Evolutionary conservation across 1,284 basidiomycete species (phyloP), one percentile per base, ranked within the genome.

Genomic region (Trichosporon inkin): DNA sequence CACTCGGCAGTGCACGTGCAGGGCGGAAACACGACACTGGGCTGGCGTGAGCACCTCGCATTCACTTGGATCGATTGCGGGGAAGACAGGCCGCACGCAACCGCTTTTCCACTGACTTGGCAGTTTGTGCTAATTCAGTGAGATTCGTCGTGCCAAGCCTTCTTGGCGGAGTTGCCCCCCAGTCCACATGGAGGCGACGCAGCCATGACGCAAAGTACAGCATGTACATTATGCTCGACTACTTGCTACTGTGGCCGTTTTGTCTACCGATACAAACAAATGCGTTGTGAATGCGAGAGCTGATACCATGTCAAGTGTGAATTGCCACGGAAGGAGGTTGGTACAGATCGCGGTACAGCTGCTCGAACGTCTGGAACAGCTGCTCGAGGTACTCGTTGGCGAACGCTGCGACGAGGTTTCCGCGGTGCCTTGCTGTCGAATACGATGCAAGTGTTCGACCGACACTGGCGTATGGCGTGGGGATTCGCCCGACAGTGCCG

Each of bases 401-500:
- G n/a, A 53, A 37, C 34, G 28, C 14, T 11, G 34, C 35, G 1
- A n/a, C 34, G 11, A 37, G 19, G 19, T 36, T 37, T 13, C 14
- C 19, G 17, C 34, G 51, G 13, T 53, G 17, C 20, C 35, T 14
- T 6, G 34, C 35, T 11, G 6, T 37, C 51, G 35, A 22, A 34
- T 36, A 35, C 17, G 34, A 2, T 32, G 5, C 13, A 13, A 22
- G 19, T 2, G 51, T 20, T 19, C 20, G 35, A 5, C 34, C 34
- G 3, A n/a, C 36, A 3, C 13, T 28, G 3, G n/a, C n/a, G n/a
- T 19, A 51, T 10, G 49, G 49, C 10, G 8, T 17, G 7, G 51
- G 51, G 34, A 53, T 19, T 10, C 35, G 34, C 10, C 51, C 51
- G 5, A 53, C 51, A 1, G 51, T 53, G 51, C 51, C 51, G 51